A percentile compares a stretch with the other conserved stretches of the same genome.
Conservation (phyloP, 2,329 filamentous ascomycete species). For the Penicillium hordei region DNA sequence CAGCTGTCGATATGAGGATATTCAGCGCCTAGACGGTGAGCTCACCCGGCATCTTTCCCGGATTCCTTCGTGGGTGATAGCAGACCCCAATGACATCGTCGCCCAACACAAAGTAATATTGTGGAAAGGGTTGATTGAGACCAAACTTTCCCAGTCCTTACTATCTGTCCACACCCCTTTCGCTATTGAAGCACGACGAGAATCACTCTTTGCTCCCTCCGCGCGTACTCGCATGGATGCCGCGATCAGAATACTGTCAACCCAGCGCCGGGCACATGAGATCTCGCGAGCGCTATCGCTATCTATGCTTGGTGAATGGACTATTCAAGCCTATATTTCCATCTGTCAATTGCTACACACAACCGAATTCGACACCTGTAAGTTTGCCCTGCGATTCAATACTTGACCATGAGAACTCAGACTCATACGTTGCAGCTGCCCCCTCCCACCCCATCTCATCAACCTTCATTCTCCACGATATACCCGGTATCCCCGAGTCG, state of each 20-base stretch:
- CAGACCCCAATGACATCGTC: constrained; percentile 21
- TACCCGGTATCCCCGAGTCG: constrained; percentile 36
- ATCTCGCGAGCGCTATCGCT: constrained; percentile 35
- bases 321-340: constrained; percentile 39
- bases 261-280: constrained; percentile 37
- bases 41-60: constrained; percentile 35
- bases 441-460: constrained; percentile 9
- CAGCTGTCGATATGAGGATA: constrained; percentile 42
- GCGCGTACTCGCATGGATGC: constrained; percentile 38
- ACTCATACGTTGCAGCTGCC: constrained; percentile 1
- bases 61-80: constrained; percentile 34
- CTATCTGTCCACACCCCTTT: constrained; percentile 44
- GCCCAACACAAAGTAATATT: constrained; percentile 31
- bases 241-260: constrained; percentile 40
- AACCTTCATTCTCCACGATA: constrained; percentile 24
- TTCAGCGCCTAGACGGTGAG: constrained; percentile 42
- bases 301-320: constrained; percentile 38
- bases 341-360: constrained; percentile 40
- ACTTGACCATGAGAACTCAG: background rate
- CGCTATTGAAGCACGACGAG: constrained; percentile 35
- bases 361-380: constrained; percentile 25
- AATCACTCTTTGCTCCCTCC: constrained; percentile 37
- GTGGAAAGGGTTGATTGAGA: constrained; percentile 37
- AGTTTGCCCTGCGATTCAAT: background rate
- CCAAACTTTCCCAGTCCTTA: constrained; percentile 37